phyloP scores from a whole-genome alignment of 257 asterid species.

The Eustoma russellianum region DNA sequence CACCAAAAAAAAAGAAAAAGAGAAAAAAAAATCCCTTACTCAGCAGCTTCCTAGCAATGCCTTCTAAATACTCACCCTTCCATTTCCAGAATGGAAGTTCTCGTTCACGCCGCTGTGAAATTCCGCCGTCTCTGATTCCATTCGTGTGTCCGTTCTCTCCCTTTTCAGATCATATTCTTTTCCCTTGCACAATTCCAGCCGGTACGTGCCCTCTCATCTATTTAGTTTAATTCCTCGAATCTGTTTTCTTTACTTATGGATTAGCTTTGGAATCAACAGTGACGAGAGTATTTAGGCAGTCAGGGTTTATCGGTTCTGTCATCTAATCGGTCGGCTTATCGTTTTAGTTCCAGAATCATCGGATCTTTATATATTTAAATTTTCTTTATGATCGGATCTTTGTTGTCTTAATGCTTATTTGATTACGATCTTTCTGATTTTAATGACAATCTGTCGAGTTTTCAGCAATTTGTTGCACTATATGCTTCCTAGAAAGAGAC shows the following conservation, averaged over 20 bases:
- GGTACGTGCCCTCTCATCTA: constrained; percentile 15
- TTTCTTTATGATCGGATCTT: constrained; percentile 11
- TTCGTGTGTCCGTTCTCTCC: too few relatives aligned
- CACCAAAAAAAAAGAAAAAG: too few relatives aligned
- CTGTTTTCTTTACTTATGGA: constrained; percentile 12
- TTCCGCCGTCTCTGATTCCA: too few relatives aligned
- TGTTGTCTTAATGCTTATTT: constrained; percentile 7
- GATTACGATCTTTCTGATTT: constrained; percentile 28
- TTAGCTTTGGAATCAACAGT: constrained; percentile 4
- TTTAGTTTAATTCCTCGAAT: constrained; percentile 6
- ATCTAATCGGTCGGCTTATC: too few relatives aligned
- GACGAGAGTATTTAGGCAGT: constrained; percentile 14
- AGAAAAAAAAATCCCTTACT: too few relatives aligned
- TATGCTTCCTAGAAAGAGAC: constrained; percentile 98
- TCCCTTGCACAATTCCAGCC: constrained; percentile 19
- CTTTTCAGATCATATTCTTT: constrained; percentile 26
- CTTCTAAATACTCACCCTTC: too few relatives aligned
- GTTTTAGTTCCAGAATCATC: constrained; percentile 13
- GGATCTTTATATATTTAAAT: constrained; percentile 12
- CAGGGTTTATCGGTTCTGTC: constrained; percentile 19
- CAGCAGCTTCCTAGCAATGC: too few relatives aligned
- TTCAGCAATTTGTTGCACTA: constrained; percentile 70
- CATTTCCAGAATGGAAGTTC: too few relatives aligned
- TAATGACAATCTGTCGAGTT: constrained; percentile 43
- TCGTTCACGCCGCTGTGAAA: too few relatives aligned